These are phyloP conservation scores for Podospora pseudopauciseta DNA, from an alignment of 495 filamentous ascomycete genomes.

Conservation along the genomic window DNA sequence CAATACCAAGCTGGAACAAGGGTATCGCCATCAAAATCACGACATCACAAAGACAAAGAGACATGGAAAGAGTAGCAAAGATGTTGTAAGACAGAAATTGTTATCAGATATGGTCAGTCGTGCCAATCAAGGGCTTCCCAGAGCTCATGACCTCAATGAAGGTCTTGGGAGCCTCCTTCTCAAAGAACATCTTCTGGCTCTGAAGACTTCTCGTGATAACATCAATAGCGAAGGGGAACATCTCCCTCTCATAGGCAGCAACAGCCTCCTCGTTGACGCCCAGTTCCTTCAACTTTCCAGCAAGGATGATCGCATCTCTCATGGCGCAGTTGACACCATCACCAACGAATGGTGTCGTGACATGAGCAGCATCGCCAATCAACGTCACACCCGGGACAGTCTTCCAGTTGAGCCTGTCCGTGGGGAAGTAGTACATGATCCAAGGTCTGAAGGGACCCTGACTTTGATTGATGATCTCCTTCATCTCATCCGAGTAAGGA, in stretches of 20 bases:
- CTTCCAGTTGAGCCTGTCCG: slow-evolving; percentile 27
- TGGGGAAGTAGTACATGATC: slow-evolving; percentile 29
- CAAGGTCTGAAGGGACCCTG: slow-evolving; percentile 29
- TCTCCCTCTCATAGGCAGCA: slow-evolving; percentile 12
- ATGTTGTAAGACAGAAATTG: no score
- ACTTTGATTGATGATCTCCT: slow-evolving; percentile 26
- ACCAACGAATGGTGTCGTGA: slow-evolving; percentile 27
- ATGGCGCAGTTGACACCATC: slow-evolving; percentile 38
- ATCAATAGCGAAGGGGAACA: not conserved
- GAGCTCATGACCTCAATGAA: no score
- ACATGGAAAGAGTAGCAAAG: no score
- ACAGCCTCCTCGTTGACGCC: slow-evolving; percentile 6
- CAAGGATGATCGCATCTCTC: slow-evolving; percentile 27
- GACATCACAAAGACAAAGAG: no score
- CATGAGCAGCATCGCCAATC: slow-evolving; percentile 59
- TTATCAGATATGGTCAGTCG: no score
- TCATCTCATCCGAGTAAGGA: slow-evolving; percentile 29
- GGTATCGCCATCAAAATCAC: no score
- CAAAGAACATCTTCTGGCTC: no score
- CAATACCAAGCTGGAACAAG: no score
- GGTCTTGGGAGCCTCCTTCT: no score
- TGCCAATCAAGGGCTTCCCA: no score
- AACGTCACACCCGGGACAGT: slow-evolving; percentile 42
- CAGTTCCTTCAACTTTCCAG: not conserved
- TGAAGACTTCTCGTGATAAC: not conserved